Evolutionary conservation across 768 basidiomycete genomes (phyloP).

Genomic region (Lactarius hengduanensis): DNA sequence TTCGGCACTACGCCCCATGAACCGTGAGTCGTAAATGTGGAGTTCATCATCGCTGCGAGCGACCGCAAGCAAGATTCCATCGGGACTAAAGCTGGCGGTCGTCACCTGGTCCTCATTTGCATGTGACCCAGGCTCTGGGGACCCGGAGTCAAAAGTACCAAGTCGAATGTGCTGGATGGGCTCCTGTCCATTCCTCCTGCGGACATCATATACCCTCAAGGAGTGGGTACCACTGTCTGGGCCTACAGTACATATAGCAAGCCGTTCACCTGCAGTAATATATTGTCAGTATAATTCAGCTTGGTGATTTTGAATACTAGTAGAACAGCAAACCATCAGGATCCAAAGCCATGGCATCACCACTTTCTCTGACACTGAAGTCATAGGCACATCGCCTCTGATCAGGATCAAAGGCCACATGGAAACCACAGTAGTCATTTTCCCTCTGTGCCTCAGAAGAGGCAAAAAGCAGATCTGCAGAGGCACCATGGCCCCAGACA

Average conservation of each 20-base stretch:
- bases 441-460: constrained; percentile 25
- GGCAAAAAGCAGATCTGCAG: constrained; percentile 24
- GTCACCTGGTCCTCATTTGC: constrained; percentile 24
- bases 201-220: constrained; percentile 25
- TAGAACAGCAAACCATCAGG: constrained; percentile 17
- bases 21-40: constrained; percentile 27
- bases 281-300: neutral
- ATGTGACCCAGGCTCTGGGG: neutral
- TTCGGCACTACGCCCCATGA: constrained; percentile 13
- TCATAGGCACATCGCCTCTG: constrained; percentile 11
- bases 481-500: constrained; percentile 20
- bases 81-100: constrained; percentile 24
- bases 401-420: constrained; percentile 23
- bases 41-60: constrained; percentile 28
- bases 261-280: constrained; percentile 9
- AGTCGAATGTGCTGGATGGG: constrained; percentile 4
- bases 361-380: constrained; percentile 20
- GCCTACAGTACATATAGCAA: constrained; percentile 23
- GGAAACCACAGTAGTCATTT: constrained; percentile 20
- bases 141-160: neutral
- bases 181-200: constrained; percentile 11
- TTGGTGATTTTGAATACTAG: neutral
- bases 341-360: constrained; percentile 27
- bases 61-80: constrained; percentile 24
- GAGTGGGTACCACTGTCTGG: neutral